phyloP scores from a whole-genome alignment of 768 basidiomycete genomes.

The Lactarius deliciosus region DNA sequence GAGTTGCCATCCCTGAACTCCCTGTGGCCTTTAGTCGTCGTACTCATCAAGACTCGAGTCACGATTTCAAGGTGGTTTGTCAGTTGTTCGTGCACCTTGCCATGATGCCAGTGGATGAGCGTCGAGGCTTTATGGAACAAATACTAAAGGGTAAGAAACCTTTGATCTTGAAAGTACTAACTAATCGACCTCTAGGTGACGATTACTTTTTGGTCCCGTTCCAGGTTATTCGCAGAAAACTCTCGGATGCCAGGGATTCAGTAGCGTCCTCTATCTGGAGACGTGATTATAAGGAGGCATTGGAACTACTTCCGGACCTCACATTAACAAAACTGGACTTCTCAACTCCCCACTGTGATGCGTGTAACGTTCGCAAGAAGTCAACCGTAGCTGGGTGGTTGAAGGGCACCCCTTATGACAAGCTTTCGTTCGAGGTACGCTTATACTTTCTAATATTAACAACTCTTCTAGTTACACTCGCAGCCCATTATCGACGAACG shows the following conservation, averaged over 20 bases:
- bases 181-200: conserved; percentile 42
- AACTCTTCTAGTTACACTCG: not conserved
- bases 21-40: conserved; percentile 81
- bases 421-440: conserved; percentile 62
- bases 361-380: conserved; percentile 71
- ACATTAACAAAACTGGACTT: conserved; percentile 52
- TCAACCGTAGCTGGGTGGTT: conserved; percentile 64
- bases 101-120: conserved; percentile 51
- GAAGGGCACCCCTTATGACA: conserved; percentile 68
- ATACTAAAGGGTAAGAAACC: conserved; percentile 48
- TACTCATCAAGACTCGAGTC: conserved; percentile 67
- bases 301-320: conserved; percentile 70
- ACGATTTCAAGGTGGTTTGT: conserved; percentile 86
- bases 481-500: conserved; percentile 23
- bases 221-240: conserved; percentile 62
- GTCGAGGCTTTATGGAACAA: conserved; percentile 54
- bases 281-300: conserved; percentile 58
- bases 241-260: conserved; percentile 68
- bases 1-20: conserved; percentile 44
- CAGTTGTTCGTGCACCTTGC: conserved; percentile 86
- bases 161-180: not conserved
- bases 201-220: conserved; percentile 77
- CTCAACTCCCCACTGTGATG: conserved; percentile 69
- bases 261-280: conserved; percentile 84
- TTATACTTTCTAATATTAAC: not conserved